Evolutionary conservation across 345 rosid species (phyloP), one percentile per base, ranked within the genome.

Genomic region (Populus tremula): DNA sequence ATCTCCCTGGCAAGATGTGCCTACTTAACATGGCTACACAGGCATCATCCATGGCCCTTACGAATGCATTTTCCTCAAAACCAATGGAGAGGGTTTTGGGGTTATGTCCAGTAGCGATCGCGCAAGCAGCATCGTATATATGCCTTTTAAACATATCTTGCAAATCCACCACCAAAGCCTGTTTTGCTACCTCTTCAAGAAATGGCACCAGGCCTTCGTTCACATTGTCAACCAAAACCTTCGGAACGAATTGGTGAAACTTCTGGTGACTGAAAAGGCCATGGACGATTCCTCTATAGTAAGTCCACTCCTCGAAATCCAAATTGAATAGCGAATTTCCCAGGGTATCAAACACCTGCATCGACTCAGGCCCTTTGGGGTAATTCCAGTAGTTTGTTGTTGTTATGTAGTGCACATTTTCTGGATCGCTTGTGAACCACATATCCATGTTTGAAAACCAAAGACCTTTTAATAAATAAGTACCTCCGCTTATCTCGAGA

Each of bases 41-140:
- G 6, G 74, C 76, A 41, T 82, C 66, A 35, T 67, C 68, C 12
- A 78, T 25, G 10, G 85, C 85, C 18, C 67, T 67, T 1, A 67
- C n/a, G 72, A 75, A 76, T 1, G 27, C 45, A 36, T 36, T 39
- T 49, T 72, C 78, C 1, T 70, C 80, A 49, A 80, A 76, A 16
- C 35, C 72, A 21, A 70, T 20, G 5, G 50, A 17, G 13, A 79
- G 80, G 8, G 54, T 63, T 11, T 63, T 38, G 6, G 69, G 68
- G 47, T 79, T 73, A 38, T 33, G 70, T 11, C 85, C 85, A 6
- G 27, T 20, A 21, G 31, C 72, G 16, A 45, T 38, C 33, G 23
- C 1, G 65, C 76, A 73, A n/a, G 27, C 59, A 7, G 31, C 29
- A 61, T 73, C 76, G 20, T 54, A 73, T 2, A 29, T 61, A n/a